Evolutionary conservation across 2,329 filamentous ascomycete species (phyloP).

Genomic region (Diaporthe amygdali): DNA sequence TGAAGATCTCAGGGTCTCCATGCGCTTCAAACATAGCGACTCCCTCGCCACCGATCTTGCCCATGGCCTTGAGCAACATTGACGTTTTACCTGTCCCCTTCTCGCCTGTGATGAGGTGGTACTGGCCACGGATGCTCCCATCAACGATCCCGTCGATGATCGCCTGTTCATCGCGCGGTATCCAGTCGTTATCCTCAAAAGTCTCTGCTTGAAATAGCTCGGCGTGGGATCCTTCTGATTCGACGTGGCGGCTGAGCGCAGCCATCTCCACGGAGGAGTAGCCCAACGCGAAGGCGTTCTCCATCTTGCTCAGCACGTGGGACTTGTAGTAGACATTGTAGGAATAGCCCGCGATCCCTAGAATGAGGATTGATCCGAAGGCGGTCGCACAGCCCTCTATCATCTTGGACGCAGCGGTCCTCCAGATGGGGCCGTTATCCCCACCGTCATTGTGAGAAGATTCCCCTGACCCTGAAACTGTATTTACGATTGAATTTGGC

Average conservation of each 20-base stretch:
- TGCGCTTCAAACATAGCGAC: constrained; percentile 97
- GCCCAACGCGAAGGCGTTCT: constrained; percentile 87
- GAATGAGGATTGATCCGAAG: constrained; percentile 73
- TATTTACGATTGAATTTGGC: not conserved
- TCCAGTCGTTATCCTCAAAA: constrained; percentile 71
- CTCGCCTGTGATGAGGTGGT: constrained; percentile 90
- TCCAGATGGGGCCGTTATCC: not conserved
- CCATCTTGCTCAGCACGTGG: constrained; percentile 90
- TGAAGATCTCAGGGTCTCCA: constrained; percentile 92
- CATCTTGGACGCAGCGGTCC: constrained; percentile 41
- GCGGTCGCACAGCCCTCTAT: constrained; percentile 77
- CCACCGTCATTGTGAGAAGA: not conserved
- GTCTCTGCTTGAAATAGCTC: constrained; percentile 25
- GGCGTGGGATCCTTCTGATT: constrained; percentile 36
- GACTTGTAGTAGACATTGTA: constrained; percentile 90
- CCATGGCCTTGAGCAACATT: constrained; percentile 95
- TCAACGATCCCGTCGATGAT: constrained; percentile 83
- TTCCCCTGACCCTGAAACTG: not conserved
- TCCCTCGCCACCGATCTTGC: constrained; percentile 85
- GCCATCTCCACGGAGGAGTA: constrained; percentile 90
- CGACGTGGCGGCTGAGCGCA: constrained; percentile 64
- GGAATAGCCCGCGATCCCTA: constrained; percentile 72
- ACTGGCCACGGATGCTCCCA: constrained; percentile 77
- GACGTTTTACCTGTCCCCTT: constrained; percentile 97
- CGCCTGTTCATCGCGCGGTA: constrained; percentile 80